A percentile compares a stretch with the other conserved stretches of the same genome.
These are phyloP conservation scores for Sphaerosporella brunnea DNA, from an alignment of 495 filamentous ascomycete genomes.

Conservation along the genomic window DNA sequence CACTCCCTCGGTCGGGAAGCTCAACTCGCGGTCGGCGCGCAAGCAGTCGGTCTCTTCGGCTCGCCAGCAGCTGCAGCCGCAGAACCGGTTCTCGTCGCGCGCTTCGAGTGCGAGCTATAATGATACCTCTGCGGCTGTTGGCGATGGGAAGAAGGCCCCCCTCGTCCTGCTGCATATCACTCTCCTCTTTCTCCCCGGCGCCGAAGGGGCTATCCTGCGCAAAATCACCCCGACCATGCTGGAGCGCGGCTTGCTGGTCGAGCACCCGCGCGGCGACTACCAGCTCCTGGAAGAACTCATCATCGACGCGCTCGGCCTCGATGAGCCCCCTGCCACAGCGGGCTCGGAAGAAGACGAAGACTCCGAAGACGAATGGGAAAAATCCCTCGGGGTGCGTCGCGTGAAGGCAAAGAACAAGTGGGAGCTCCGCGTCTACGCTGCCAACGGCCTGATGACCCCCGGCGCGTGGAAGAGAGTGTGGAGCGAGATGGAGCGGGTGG, in stretches of 20 bases:
- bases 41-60: background rate
- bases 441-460: slow-evolving; percentile 80
- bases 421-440: slow-evolving; percentile 76
- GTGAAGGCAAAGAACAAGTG: slow-evolving; percentile 38
- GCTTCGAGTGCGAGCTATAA: slow-evolving; percentile 43
- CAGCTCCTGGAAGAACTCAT: slow-evolving; percentile 82
- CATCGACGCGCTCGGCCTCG: slow-evolving; percentile 75
- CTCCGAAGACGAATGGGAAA: slow-evolving; percentile 17
- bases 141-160: slow-evolving; percentile 38
- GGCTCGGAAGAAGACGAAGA: slow-evolving; percentile 35
- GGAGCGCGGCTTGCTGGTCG: slow-evolving; percentile 67
- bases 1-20: background rate
- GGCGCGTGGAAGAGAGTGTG: slow-evolving; percentile 88
- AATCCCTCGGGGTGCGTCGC: slow-evolving; percentile 16
- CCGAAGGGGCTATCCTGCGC: slow-evolving; percentile 47
- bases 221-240: slow-evolving; percentile 56
- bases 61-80: background rate
- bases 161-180: slow-evolving; percentile 81
- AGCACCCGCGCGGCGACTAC: slow-evolving; percentile 79
- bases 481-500: slow-evolving; percentile 93
- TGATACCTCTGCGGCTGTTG: slow-evolving; percentile 32
- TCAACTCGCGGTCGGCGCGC: background rate
- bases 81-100: slow-evolving; percentile 29
- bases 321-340: slow-evolving; percentile 34
- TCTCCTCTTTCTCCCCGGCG: slow-evolving; percentile 51